These are phyloP conservation scores for Cladosporium oxysporum DNA, from an alignment of 2,329 filamentous ascomycete species.

Conservation along the genomic window DNA sequence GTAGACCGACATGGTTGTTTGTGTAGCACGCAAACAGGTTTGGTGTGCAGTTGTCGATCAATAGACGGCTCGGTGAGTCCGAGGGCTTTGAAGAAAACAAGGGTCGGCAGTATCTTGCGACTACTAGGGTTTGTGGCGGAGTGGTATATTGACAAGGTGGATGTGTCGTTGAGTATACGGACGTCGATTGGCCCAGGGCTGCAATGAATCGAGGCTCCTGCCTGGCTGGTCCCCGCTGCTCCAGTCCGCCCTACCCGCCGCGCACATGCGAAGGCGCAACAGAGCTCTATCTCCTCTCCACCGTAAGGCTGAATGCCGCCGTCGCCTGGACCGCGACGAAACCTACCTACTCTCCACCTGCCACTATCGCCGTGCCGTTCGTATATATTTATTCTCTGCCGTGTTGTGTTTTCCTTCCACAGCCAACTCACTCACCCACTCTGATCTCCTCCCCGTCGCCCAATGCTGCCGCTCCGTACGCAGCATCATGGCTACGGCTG, in stretches of 20 bases:
- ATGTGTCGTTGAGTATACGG: not conserved
- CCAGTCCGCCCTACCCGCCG: not conserved
- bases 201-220: not conserved
- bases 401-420: not conserved
- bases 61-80: not conserved
- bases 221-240: not conserved
- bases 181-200: not conserved
- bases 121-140: not conserved
- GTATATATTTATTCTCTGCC: not conserved
- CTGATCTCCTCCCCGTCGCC: not conserved
- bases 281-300: not conserved
- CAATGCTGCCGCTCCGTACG: constrained; percentile 14
- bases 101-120: not conserved
- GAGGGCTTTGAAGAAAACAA: not conserved
- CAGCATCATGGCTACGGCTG: constrained; percentile 12
- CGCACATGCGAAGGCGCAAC: not conserved
- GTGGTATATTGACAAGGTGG: not conserved
- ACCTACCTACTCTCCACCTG: not conserved
- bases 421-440: not conserved
- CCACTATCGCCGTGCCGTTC: not conserved
- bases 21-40: not conserved
- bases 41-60: not conserved
- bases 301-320: not conserved
- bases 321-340: not conserved
- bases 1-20: constrained; percentile 78